Percentiles rank a stretch among this genome's conserved stretches.
Conservation (phyloP, 2,329 filamentous ascomycete genomes). For the Cladophialophora psammophila region DNA sequence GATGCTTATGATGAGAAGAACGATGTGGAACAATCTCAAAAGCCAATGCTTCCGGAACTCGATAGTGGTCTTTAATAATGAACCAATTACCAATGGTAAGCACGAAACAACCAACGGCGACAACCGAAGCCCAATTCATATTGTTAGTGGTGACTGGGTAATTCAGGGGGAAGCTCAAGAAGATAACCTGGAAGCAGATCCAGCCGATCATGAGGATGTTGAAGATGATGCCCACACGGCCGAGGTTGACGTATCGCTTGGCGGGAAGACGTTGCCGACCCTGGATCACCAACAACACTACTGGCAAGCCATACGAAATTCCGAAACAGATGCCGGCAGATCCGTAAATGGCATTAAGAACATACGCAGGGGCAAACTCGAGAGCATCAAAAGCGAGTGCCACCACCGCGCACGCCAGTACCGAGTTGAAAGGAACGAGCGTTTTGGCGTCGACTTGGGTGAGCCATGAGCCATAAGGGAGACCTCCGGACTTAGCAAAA, state of each 20-base stretch:
- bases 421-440: slow-evolving; percentile 41
- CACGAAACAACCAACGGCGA: background rate
- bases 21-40: background rate
- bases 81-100: slow-evolving; percentile 14
- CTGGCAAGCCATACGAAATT: slow-evolving; percentile 16
- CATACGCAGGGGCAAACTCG: slow-evolving; percentile 3
- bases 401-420: slow-evolving; percentile 28
- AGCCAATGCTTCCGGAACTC: background rate
- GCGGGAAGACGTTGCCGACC: background rate
- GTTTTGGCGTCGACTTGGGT: slow-evolving; percentile 26
- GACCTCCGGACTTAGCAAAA: slow-evolving; percentile 7
- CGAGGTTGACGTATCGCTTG: slow-evolving; percentile 16
- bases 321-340: slow-evolving; percentile 7
- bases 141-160: slow-evolving; percentile 14
- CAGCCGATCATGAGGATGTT: slow-evolving; percentile 8
- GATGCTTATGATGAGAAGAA: background rate
- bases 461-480: slow-evolving; percentile 6
- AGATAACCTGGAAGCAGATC: background rate
- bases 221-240: background rate
- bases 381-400: slow-evolving; percentile 1
- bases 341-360: slow-evolving; percentile 15
- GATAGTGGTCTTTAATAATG: background rate
- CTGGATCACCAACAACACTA: slow-evolving; percentile 2
- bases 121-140: slow-evolving; percentile 20
- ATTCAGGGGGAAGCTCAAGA: slow-evolving; percentile 13